Base-by-base conservation (phyloP, 371 early-diverging fungal species). In the Smittium mucronatum region DNA sequence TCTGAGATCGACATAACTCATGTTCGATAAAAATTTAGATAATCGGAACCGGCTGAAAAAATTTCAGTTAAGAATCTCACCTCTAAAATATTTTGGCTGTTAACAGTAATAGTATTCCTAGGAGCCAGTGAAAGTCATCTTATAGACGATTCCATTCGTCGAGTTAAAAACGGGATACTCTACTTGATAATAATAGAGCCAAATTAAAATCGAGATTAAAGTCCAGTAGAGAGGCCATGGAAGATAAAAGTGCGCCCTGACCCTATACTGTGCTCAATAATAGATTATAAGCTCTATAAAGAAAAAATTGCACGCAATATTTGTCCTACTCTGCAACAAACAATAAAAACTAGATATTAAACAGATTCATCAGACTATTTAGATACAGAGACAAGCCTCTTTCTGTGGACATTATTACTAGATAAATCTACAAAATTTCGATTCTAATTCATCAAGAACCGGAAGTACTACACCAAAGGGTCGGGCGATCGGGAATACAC, bases 91-190 rank as follows among this genome's bases (percentile, higher is more conserved):
- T 1, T 47, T 0, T 71, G 72, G 59, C 11, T 71, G 0, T 30
- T 71, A 0, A 68, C 70, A 0, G 60, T 71, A 33, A 74, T 58
- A 29, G 73, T 73, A 21, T 78, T 78, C 36, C 57, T 78, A 2
- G 68, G 73, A 5, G 75, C 74, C 2, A 69, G 73, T 21, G 75
- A 78, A 36, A 67, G 71, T 2, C 71, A 73, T 15, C 69, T 69
- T 26, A 73, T 76, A 2, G 71, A 74, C 47, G 63, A 61, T 61
- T 61, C 63, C 16, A 11, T 5, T 11, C 5, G 30, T 11, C 16
- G 32, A 61, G n/a, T n/a, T 32, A n/a, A 61, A 30, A 61, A 61
- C 16, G n/a, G 32, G 16, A 16, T 30, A 30, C 30, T n/a, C n/a
- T n/a, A 61, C 28, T n/a, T 61, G 16, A n/a, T 61, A 15, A 61